Conservation (phyloP, 2,329 filamentous ascomycete genomes). For the Colletotrichum orchidophilum region DNA sequence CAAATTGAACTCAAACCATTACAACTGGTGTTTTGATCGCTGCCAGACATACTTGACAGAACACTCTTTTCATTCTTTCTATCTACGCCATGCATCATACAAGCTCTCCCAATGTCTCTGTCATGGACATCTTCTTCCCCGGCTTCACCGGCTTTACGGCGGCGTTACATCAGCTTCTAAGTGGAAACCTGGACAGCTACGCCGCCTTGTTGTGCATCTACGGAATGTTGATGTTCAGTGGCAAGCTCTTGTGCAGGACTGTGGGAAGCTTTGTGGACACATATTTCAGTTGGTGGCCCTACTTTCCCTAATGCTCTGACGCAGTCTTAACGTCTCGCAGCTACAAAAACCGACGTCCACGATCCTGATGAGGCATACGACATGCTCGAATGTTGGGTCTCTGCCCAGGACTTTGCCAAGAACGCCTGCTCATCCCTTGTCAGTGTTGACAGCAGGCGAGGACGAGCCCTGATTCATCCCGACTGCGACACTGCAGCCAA, state of each 20-base stretch:
- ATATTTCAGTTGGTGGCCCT: conserved; percentile 3
- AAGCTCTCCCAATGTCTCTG: not conserved
- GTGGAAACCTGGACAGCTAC: not conserved
- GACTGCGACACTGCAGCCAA: not conserved
- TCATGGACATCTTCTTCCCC: conserved; percentile 8
- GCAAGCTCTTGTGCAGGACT: conserved; percentile 41
- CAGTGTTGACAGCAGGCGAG: not conserved
- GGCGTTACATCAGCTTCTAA: conserved; percentile 4
- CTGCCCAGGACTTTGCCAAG: not conserved
- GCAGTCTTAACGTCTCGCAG: not conserved
- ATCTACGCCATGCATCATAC: not conserved
- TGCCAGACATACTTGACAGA: not conserved
- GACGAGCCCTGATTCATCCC: not conserved
- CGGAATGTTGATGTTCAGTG: conserved; percentile 35
- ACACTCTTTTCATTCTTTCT: too few species aligned
- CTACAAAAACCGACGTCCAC: not conserved
- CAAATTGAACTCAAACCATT: not conserved
- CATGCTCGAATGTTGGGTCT: not conserved
- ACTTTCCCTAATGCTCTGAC: not conserved
- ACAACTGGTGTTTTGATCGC: not conserved
- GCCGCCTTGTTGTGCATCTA: conserved; percentile 35
- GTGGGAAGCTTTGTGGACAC: conserved; percentile 34
- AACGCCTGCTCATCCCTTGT: not conserved
- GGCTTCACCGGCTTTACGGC: not conserved
- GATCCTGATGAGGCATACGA: not conserved